Evolutionary conservation across 805 yeast genomes (phyloP).

Genomic region (Candida manassasensis): DNA sequence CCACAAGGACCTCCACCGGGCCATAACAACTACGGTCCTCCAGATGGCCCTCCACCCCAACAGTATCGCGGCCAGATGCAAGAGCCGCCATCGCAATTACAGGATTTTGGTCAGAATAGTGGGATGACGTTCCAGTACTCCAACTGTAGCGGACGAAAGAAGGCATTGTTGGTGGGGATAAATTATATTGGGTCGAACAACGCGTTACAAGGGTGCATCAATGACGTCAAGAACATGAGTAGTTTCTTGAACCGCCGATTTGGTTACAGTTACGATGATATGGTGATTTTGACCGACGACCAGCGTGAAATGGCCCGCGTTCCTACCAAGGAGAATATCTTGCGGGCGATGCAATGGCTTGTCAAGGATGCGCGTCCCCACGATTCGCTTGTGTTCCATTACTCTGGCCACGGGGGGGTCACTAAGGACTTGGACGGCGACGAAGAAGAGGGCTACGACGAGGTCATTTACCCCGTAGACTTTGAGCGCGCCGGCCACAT

Average conservation of each 20-base stretch:
- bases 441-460: constrained; percentile 34
- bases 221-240: constrained; percentile 37
- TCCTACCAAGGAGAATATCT: constrained; percentile 30
- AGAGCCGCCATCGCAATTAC: constrained; percentile 29
- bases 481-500: constrained; percentile 29
- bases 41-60: constrained; percentile 4
- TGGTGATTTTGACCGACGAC: constrained; percentile 37
- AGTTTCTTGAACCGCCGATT: constrained; percentile 22
- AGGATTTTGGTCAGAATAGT: constrained; percentile 31
- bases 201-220: constrained; percentile 34
- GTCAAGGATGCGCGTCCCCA: constrained; percentile 34
- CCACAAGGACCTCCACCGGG: constrained; percentile 1
- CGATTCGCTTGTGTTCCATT: constrained; percentile 37
- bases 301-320: constrained; percentile 26
- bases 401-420: constrained; percentile 37
- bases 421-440: constrained; percentile 35
- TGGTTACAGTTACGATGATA: constrained; percentile 34
- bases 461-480: constrained; percentile 35
- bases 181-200: constrained; percentile 29
- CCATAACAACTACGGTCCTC: constrained; percentile 9
- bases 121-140: constrained; percentile 36
- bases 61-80: constrained; percentile 8
- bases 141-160: constrained; percentile 32
- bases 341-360: constrained; percentile 38
- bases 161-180: constrained; percentile 34